These are phyloP conservation scores for Colletotrichum magnum DNA, from an alignment of 2,329 filamentous ascomycete genomes.

Conservation along the genomic window DNA sequence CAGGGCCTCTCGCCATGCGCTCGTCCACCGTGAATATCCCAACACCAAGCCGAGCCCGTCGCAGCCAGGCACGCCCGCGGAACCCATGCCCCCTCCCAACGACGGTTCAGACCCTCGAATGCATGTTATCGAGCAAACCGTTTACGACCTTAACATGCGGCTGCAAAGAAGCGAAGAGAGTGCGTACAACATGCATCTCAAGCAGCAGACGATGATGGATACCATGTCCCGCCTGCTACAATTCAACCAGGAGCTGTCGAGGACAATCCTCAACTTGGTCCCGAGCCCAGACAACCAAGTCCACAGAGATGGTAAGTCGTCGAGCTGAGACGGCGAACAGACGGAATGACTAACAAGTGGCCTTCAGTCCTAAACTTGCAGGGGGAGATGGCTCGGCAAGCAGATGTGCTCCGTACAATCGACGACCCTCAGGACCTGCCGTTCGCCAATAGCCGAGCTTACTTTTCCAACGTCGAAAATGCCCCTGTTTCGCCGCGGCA, in stretches of 20 bases:
- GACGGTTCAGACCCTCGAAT: conserved; percentile 85
- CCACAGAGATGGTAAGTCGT: conserved; percentile 83
- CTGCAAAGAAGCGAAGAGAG: conserved; percentile 88
- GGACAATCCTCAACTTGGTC: conserved; percentile 79
- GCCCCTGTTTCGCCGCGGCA: conserved; percentile 90
- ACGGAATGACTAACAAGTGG: conserved; percentile 15
- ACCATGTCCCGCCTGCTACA: conserved; percentile 78
- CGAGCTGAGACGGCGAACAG: neutral
- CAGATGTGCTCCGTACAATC: conserved; percentile 68
- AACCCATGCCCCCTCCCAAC: conserved; percentile 75
- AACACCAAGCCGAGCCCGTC: conserved; percentile 81
- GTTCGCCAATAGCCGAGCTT: conserved; percentile 75
- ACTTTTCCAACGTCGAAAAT: conserved; percentile 78
- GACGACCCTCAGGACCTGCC: conserved; percentile 78
- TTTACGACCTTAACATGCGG: conserved; percentile 84
- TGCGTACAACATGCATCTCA: conserved; percentile 82
- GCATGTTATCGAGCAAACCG: conserved; percentile 81
- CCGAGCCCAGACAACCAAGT: conserved; percentile 82
- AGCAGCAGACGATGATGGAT: conserved; percentile 86
- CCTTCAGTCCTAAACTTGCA: conserved; percentile 68
- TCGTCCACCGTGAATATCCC: conserved; percentile 93
- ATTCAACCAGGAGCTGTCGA: conserved; percentile 88
- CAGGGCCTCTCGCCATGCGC: conserved; percentile 89
- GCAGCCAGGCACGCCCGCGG: conserved; percentile 87
- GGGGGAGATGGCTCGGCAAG: conserved; percentile 72